phyloP scores from a whole-genome alignment of 805 yeast species.

The Saturnispora saitoi region DNA sequence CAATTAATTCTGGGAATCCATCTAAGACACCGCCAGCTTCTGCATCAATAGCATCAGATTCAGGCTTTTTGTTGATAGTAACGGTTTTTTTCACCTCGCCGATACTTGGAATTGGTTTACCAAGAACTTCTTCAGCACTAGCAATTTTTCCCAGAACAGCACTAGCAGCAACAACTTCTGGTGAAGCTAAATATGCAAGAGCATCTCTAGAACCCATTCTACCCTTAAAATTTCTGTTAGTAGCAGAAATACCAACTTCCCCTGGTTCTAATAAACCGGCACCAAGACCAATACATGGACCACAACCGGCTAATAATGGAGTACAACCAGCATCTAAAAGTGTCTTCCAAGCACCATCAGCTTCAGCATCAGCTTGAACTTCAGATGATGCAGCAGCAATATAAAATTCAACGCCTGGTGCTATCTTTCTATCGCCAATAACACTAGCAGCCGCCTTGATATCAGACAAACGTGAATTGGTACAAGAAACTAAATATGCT shows the following conservation, averaged over 20 bases:
- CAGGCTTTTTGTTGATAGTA: slow-evolving; percentile 27
- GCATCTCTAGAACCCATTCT: slow-evolving; percentile 99
- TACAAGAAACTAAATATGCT: slow-evolving; percentile 96
- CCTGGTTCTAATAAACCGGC: slow-evolving; percentile 90
- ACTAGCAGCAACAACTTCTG: slow-evolving; percentile 97
- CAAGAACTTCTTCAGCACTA: slow-evolving; percentile 78
- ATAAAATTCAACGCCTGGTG: slow-evolving; percentile 87
- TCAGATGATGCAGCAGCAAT: slow-evolving; percentile 95
- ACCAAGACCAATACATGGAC: slow-evolving; percentile 98
- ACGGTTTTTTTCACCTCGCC: slow-evolving; percentile 40
- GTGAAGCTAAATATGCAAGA: slow-evolving; percentile 89
- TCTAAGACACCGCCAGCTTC: slow-evolving; percentile 57
- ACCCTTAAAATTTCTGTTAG: slow-evolving; percentile 97
- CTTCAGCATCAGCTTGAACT: slow-evolving; percentile 89
- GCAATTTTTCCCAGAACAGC: slow-evolving; percentile 94
- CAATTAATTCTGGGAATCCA: slow-evolving; percentile 84
- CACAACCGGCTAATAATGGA: slow-evolving; percentile 97
- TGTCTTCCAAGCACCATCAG: slow-evolving; percentile 85
- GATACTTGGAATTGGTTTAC: slow-evolving; percentile 40
- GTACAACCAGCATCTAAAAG: slow-evolving; percentile 88
- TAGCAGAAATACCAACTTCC: slow-evolving; percentile 96
- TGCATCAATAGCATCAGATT: slow-evolving; percentile 21
- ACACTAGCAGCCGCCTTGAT: slow-evolving; percentile 91
- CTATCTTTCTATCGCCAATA: slow-evolving; percentile 72
- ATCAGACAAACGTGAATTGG: slow-evolving; percentile 89